These are phyloP conservation scores for Polygonum aviculare DNA, from an alignment of 148 eudicot genomes.

Conservation along the genomic window DNA sequence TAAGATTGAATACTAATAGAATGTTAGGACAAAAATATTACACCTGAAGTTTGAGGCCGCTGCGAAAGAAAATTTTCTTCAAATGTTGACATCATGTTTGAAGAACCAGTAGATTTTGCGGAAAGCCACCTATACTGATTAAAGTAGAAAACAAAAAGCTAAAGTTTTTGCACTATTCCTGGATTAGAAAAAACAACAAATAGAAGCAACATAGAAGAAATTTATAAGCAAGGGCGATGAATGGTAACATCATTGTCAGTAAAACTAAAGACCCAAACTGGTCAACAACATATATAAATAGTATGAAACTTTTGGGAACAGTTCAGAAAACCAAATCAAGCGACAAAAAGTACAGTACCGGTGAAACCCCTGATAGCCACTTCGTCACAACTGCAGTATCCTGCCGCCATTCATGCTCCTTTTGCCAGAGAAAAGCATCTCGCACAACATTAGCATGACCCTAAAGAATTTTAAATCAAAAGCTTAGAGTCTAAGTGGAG, in stretches of 20 bases:
- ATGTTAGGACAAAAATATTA: not conserved
- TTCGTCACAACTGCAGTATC: conserved; percentile 98
- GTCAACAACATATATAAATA: not conserved
- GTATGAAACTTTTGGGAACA: conserved; percentile 3
- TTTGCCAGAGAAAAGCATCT: conserved; percentile 92
- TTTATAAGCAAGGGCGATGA: not conserved
- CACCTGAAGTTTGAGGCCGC: conserved; percentile 87
- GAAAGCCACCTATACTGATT: conserved; percentile 99
- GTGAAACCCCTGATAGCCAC: conserved; percentile 94
- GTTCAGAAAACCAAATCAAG: conserved; percentile 7
- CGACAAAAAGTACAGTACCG: conserved; percentile 37
- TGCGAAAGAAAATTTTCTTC: conserved; percentile 94
- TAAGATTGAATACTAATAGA: not conserved
- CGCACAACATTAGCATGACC: conserved; percentile 77
- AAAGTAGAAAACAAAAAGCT: conserved; percentile 7
- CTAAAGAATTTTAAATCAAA: conserved; percentile 24
- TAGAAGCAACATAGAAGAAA: not conserved
- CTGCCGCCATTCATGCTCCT: conserved; percentile 97
- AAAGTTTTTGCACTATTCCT: conserved; percentile 3
- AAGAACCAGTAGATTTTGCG: conserved; percentile 58
- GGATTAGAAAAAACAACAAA: not conserved
- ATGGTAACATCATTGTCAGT: not conserved
- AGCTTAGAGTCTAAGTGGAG: not conserved
- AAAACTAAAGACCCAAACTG: not conserved
- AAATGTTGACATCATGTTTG: conserved; percentile 50